Evolutionary conservation across 2,329 filamentous ascomycete genomes (phyloP), one percentile per base, ranked within the genome.

Genomic region (Ascochyta viciae-villosae): DNA sequence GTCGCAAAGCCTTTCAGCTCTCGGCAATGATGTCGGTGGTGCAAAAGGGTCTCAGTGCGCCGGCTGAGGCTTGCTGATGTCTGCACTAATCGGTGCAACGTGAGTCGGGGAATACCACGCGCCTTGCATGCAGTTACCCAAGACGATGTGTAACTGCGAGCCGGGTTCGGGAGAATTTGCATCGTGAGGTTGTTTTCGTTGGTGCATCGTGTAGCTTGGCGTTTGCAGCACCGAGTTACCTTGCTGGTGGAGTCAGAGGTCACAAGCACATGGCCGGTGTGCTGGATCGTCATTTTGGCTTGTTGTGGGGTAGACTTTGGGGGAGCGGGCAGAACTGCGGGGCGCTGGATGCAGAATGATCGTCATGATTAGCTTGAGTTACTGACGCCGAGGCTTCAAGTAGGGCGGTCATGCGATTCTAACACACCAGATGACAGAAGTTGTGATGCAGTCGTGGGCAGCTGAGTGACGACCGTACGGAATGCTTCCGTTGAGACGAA

Each of bases 251-350:
- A n/a, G 22, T 35, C 24, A 6, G n/a, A 56, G 42, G 53, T 56
- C 53, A 56, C 53, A 51, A 56, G 47, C 53, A 39, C 47, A 48
- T 29, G 38, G 26, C 7, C 29, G 42, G 43, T 50, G 29, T 51
- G 38, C 47, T 47, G n/a, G 42, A 50, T 50, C 53, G 31, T 43
- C 47, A 27, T 16, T 12, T 51, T 46, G 47, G 33, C 45, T 43
- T 12, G 15, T 38, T 56, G 53, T 56, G 53, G 41, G 40, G 45
- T 45, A 38, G 34, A 34, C 10, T 24, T 49, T 46, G 53, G 47
- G 40, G 34, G 40, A 50, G 46, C 35, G 13, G 22, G 31, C 34
- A 41, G 34, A 31, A 22, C 41, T 45, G 22, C 34, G 12, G 19
- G 49, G 19, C 10, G 12, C 41, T 33, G 10, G 33, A 43, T 9